These are phyloP conservation scores for Laguncularia racemosa DNA, from an alignment of 345 rosid genomes.

Conservation along the genomic window DNA sequence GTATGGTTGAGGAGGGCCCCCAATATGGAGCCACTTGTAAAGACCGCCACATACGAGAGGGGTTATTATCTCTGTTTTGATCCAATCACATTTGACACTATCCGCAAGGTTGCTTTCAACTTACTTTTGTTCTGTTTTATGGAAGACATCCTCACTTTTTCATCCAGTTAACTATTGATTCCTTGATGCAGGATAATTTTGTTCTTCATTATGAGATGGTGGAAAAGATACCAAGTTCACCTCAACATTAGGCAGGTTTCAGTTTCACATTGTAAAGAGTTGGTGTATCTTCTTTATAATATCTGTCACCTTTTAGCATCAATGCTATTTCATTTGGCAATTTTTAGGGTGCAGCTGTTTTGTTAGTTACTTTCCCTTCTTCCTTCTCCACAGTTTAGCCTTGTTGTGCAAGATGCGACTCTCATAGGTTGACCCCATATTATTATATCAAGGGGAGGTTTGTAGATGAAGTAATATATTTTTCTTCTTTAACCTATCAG, in stretches of 20 bases:
- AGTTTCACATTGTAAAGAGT: constrained; percentile 48
- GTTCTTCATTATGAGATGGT: constrained; percentile 65
- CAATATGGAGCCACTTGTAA: constrained; percentile 79
- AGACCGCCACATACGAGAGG: constrained; percentile 60
- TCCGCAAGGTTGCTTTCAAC: constrained; percentile 55
- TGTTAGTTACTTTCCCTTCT: too few species aligned
- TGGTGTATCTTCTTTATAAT: too few species aligned
- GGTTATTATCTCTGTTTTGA: constrained; percentile 88
- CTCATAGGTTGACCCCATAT: too few species aligned
- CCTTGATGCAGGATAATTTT: constrained; percentile 73
- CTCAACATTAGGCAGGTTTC: constrained; percentile 51
- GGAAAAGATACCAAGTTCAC: constrained; percentile 89
- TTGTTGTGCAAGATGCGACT: too few species aligned
- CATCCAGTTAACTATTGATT: not conserved
- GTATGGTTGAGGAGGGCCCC: constrained; percentile 71
- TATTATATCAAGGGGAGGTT: too few species aligned
- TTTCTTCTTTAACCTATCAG: too few species aligned
- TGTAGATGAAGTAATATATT: too few species aligned
- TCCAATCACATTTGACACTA: constrained; percentile 60
- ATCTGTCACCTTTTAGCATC: too few species aligned
- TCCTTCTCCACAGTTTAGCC: too few species aligned
- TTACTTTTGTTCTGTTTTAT: not conserved
- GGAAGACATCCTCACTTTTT: not conserved
- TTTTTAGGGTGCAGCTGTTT: too few species aligned
- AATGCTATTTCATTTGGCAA: too few species aligned